Base-by-base conservation (phyloP, 139 green algal genomes). In the Zygnema circumcarinatum region DNA sequence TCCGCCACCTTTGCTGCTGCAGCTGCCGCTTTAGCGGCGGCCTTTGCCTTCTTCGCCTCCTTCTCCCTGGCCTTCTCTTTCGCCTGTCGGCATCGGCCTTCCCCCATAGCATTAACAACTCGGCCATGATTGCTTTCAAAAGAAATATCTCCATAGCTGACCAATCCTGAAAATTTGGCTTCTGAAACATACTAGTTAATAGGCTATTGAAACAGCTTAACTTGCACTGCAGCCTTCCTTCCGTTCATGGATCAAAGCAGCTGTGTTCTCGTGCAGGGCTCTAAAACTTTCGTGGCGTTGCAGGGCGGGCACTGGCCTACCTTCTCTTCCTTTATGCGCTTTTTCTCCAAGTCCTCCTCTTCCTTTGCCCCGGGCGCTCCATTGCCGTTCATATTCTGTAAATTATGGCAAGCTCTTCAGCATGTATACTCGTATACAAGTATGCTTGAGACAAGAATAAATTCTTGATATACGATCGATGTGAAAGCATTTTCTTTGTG, bases 41-140 rank as follows among this genome's bases (percentile, higher is more conserved):
- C 87, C 42, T 95, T 95, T 32, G 86, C 91, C 78, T 92, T 92
- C 88, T 96, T 94, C 74, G 95, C 94, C 38, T 90, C 85, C 83
- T 91, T 82, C 38, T 87, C 83, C 0, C 38, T 86, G 25, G 41
- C 72, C 82, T 90, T 42, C 78, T 88, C 56, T 67, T 87, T 87
- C 54, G 81, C 31, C 56, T 87, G 16, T n/a, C n/a, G n/a, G 22
- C 76, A 39, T 29, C 35, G 42, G 72, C 72, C 22, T 33, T 67
- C 72, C 22, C 72, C 54, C 54, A 25, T 29, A 25, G 72, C 16
- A 79, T 32, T 16, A 79, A 16, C 72, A 39, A 35, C 72, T 20
- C 16, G 40, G n/a, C n/a, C n/a, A n/a, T n/a, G n/a, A n/a, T n/a
- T n/a, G n/a, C n/a, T n/a, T n/a, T n/a, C n/a, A n/a, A n/a, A n/a